Conservation (phyloP, 2,329 filamentous ascomycete species). For the Microdochium bolleyi region DNA sequence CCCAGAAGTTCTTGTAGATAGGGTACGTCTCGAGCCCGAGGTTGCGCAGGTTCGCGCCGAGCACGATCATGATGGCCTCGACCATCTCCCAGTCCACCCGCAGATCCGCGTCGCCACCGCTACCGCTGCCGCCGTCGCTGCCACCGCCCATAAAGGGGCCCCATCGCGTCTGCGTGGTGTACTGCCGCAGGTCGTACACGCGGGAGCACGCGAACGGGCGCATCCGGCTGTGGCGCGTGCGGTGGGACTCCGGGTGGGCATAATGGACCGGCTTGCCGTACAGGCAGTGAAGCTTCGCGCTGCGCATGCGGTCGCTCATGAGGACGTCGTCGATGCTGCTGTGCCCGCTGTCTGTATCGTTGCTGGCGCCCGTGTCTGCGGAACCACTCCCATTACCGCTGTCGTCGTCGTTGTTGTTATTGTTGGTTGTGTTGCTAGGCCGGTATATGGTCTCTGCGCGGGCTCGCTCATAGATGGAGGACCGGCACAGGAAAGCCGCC, state of each 20-base stretch:
- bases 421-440: background rate
- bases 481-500: slow-evolving; percentile 55
- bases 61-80: slow-evolving; percentile 63
- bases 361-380: background rate
- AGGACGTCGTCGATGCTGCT: background rate
- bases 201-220: slow-evolving; percentile 58
- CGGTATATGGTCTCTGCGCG: slow-evolving; percentile 23
- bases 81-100: slow-evolving; percentile 73
- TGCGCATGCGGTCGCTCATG: background rate
- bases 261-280: slow-evolving; percentile 52
- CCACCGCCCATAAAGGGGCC: slow-evolving; percentile 51
- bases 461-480: slow-evolving; percentile 53
- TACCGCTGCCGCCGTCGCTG: background rate
- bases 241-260: slow-evolving; percentile 17
- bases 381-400: background rate
- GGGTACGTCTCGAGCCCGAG: slow-evolving; percentile 35
- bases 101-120: slow-evolving; percentile 44
- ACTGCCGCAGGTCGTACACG: slow-evolving; percentile 68
- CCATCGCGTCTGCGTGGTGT: slow-evolving; percentile 55
- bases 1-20: slow-evolving; percentile 45
- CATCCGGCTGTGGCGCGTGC: slow-evolving; percentile 25
- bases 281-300: slow-evolving; percentile 63
- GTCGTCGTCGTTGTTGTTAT: background rate
- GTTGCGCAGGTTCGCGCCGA: slow-evolving; percentile 52
- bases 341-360: background rate